Conservation (phyloP, 768 basidiomycete species). For the Sarcodon aspratus region DNA sequence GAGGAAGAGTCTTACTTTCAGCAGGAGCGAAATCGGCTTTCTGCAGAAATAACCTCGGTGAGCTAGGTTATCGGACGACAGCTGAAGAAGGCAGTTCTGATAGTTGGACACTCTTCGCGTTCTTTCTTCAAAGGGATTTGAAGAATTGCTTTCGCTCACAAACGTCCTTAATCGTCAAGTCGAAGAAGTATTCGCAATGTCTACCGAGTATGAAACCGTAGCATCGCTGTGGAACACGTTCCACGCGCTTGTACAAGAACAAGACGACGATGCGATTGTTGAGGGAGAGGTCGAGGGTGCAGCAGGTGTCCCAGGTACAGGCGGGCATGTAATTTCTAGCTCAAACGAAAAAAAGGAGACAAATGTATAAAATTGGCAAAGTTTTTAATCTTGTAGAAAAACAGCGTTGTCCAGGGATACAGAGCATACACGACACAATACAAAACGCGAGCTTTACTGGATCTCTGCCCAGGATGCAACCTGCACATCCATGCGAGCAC, state of each 20-base stretch:
- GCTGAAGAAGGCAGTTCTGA: no score
- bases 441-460: conserved; percentile 3
- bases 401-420: no score
- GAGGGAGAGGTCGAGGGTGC: conserved; percentile 10
- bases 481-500: conserved; percentile 7
- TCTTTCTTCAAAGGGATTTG: conserved; percentile 60
- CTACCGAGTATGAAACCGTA: conserved; percentile 84
- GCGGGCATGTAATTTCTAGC: conserved; percentile 44
- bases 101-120: background rate
- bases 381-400: background rate
- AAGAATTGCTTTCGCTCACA: conserved; percentile 73
- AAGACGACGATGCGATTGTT: conserved; percentile 14
- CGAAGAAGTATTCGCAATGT: conserved; percentile 88
- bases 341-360: conserved; percentile 8
- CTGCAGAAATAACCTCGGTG: conserved; percentile 66
- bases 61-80: background rate
- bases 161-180: conserved; percentile 85
- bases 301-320: conserved; percentile 55
- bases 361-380: conserved; percentile 1
- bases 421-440: no score
- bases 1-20: conserved; percentile 56
- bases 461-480: conserved; percentile 29
- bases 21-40: conserved; percentile 63
- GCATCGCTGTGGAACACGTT: conserved; percentile 78
- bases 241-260: conserved; percentile 57